Conservation (phyloP, 352 stramenopile species). For the Phytophthora hybrid region DNA sequence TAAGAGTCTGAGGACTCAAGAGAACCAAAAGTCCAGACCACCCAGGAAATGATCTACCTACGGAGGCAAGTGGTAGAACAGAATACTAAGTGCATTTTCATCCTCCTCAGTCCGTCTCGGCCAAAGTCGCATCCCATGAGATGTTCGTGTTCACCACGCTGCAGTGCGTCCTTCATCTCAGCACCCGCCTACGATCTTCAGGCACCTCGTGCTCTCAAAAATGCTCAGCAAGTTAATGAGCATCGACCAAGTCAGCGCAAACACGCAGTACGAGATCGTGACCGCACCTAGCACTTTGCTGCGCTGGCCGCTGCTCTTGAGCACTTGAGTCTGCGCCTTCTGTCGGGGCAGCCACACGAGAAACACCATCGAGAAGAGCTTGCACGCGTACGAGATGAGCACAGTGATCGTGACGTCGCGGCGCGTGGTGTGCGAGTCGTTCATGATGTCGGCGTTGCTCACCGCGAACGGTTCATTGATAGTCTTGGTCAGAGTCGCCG, state of each 20-base stretch:
- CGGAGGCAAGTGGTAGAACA: too few relatives aligned
- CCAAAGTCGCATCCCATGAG: neutral
- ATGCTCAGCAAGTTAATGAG: slow-evolving; percentile 50
- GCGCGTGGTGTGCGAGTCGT: slow-evolving; percentile 40
- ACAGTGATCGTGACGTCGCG: slow-evolving; percentile 47
- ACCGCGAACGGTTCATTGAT: slow-evolving; percentile 47
- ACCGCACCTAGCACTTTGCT: slow-evolving; percentile 39
- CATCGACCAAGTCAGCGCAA: slow-evolving; percentile 50
- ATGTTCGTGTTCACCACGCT: neutral
- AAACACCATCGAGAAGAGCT: slow-evolving; percentile 43
- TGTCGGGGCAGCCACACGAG: slow-evolving; percentile 51
- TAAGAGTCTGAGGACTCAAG: too few relatives aligned
- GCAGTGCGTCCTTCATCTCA: neutral
- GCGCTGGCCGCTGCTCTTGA: slow-evolving; percentile 27
- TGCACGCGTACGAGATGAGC: slow-evolving; percentile 49
- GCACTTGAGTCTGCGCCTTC: slow-evolving; percentile 41
- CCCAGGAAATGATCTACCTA: too few relatives aligned
- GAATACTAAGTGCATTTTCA: neutral
- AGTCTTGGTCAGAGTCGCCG: slow-evolving; percentile 43
- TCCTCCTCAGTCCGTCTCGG: neutral
- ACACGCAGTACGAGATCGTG: slow-evolving; percentile 43
- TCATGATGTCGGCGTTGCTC: slow-evolving; percentile 45
- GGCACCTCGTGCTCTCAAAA: slow-evolving; percentile 47
- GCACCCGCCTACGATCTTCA: slow-evolving; percentile 49
- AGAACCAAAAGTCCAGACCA: too few relatives aligned